These are phyloP conservation scores for Letharia lupina DNA, from an alignment of 495 filamentous ascomycete genomes.

Conservation along the genomic window DNA sequence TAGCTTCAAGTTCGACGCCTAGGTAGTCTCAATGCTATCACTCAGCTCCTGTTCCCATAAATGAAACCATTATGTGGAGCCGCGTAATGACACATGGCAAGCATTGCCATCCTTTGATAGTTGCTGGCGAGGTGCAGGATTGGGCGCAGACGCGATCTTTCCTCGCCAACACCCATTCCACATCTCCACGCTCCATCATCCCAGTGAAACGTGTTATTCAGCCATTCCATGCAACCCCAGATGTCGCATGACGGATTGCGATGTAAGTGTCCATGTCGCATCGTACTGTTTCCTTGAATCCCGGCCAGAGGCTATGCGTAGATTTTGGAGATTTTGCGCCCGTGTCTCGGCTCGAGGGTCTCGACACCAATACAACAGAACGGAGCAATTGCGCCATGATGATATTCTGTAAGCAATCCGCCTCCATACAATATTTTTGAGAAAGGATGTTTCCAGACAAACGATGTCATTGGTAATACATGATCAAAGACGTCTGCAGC, in stretches of 20 bases:
- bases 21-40: neutral
- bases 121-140: conserved; percentile 1
- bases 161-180: neutral
- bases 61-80: neutral
- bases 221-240: neutral
- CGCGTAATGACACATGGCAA: neutral
- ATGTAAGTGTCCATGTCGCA: neutral
- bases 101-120: neutral
- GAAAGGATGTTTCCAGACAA: neutral
- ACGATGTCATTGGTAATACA: neutral
- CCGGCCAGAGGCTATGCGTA: neutral
- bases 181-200: neutral
- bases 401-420: neutral
- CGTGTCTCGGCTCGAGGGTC: neutral
- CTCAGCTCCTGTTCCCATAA: conserved; percentile 1
- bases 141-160: conserved; percentile 19
- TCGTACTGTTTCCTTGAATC: neutral
- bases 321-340: neutral
- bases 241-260: neutral
- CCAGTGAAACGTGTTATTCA: neutral
- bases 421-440: neutral
- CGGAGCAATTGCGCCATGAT: neutral
- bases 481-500: neutral
- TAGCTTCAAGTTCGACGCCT: neutral
- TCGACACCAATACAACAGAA: conserved; percentile 3